Percentiles rank a stretch among this genome's conserved stretches.
phyloP scores from a whole-genome alignment of 352 stramenopile genomes.

The Phytopythium helicoides region DNA sequence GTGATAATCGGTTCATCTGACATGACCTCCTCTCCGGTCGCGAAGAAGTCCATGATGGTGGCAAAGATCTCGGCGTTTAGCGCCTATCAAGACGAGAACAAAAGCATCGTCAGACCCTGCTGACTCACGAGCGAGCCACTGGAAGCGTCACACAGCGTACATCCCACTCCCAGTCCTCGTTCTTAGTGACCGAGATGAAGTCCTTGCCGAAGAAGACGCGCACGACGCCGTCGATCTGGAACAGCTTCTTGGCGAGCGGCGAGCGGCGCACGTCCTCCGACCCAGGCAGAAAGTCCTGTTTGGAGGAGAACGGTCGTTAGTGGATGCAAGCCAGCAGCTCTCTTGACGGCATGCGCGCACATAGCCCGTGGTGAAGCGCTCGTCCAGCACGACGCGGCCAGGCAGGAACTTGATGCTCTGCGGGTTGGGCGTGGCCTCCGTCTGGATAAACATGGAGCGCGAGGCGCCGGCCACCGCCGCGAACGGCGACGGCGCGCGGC shows the following conservation, averaged over 20 bases:
- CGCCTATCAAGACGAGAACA: slow-evolving; percentile 40
- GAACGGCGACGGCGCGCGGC: slow-evolving; percentile 25
- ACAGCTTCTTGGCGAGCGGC: slow-evolving; percentile 94
- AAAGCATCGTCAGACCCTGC: too few relatives aligned
- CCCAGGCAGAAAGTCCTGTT: slow-evolving; percentile 81
- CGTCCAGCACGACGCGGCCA: slow-evolving; percentile 86
- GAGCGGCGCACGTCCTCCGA: slow-evolving; percentile 90
- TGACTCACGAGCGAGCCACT: too few relatives aligned
- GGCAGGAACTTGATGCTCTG: slow-evolving; percentile 98
- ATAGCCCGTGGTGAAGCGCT: slow-evolving; percentile 79
- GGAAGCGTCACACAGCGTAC: slow-evolving; percentile 59
- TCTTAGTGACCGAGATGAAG: slow-evolving; percentile 99
- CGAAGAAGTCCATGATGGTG: slow-evolving; percentile 98
- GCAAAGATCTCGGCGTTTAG: slow-evolving; percentile 93
- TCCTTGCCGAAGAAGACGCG: slow-evolving; percentile 97
- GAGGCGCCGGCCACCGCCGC: slow-evolving; percentile 33
- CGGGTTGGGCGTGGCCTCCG: slow-evolving; percentile 97
- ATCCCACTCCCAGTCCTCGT: slow-evolving; percentile 92
- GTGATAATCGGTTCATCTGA: slow-evolving; percentile 82
- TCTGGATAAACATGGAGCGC: slow-evolving; percentile 98
- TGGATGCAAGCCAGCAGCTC: too few relatives aligned
- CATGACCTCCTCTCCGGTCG: slow-evolving; percentile 85
- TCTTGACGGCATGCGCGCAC: slow-evolving; percentile 18
- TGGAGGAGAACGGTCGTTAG: too few relatives aligned
- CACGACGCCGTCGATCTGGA: slow-evolving; percentile 95